Base-by-base conservation (phyloP, 2,329 filamentous ascomycete species). In the Penicillium occitanis region DNA sequence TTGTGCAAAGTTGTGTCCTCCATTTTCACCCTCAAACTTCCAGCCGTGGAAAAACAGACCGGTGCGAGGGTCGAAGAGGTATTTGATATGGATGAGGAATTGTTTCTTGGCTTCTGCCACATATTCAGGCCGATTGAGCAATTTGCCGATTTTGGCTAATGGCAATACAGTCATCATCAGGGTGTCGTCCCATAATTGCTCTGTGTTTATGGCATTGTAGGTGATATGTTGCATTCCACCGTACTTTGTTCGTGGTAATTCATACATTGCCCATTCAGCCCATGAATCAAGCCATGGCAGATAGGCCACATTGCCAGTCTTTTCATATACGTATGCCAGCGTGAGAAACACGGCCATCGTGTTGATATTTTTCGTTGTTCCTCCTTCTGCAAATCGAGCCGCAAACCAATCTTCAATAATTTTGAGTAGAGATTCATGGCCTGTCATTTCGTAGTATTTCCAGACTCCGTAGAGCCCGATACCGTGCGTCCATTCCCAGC, bases 81-180 rank as follows among this genome's bases (percentile, higher is more conserved):
- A 93, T 74, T 93, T 89, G 70, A 92, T 86, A 71, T 93, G 91
- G 14, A 92, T 78, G 51, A 93, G 81, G 73, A 93, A 92, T 76
- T 93, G 91, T 7, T 86, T 82, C 79, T 92, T 92, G 11, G 90
- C 91, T 77, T 94, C 91, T 50, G 87, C 89, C 30, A 93, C 82
- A 74, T 94, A 94, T 70, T 90, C 85, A 0, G 89, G 89, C 1
- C 90, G 82, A 68, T 86, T 82, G 2, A 94, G 83, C 3, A 92
- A 81, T 65, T 88, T 84, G 0, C 91, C 91, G 68, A 93, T 93
- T 80, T 93, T 93, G 19, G 90, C 90, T 19, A 93, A 82, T 1
- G 91, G 91, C 77, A 93, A 80, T 5, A 92, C 91, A 0, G 90
- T 93, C 91, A 94, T 94, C 91, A 94, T 93, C 53, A 94, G 82